Evolutionary conservation across 495 filamentous ascomycete species (phyloP), one percentile per base, ranked within the genome.

Genomic region (Amniculicola lignicola): DNA sequence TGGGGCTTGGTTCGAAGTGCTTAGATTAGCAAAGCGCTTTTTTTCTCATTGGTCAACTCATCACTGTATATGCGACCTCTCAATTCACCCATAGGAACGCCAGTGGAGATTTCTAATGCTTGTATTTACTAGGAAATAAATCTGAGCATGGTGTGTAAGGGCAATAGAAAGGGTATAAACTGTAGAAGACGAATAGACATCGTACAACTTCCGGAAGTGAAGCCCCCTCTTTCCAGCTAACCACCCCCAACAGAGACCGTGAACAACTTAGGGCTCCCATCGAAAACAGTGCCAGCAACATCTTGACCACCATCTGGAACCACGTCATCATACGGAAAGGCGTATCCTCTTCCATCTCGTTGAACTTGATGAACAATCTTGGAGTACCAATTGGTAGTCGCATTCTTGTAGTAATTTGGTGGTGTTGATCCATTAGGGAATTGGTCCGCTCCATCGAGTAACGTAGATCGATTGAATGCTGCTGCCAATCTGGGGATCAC

Each of bases 251-350:
- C 71, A 19, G 78, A 75, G 11, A 90, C 76, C 0, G 79, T 81
- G 50, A 87, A 76, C 35, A 82, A 57, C 50, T 66, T 51, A 2
- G 86, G 86, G 41, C 69, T 77, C 3, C 66, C 64, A 64, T 81
- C 81, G 49, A 65, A 77, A n/a, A 88, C 78, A 41, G 76, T 78
- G 2, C 87, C 87, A 25, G 78, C 79, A 57, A 84, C 82, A 68
- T 88, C 83, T 12, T 66, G 57, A 0, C 74, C 79, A 45, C 75
- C 77, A 15, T 69, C 68, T 0, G 83, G 77, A 18, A 76, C 75
- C 3, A 89, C 87, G 68, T 90, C 87, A 64, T 90, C 86, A 63
- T 89, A 90, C 0, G 87, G 85, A 62, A 89, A 89, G 1, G 85
- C 83, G 71, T 90, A 90, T 1, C 87, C 87, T 12, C 76, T 70